Percentiles rank a stretch among this genome's conserved stretches.
phyloP scores from a whole-genome alignment of 805 yeast genomes.

The Scheffersomyces amazonensis region DNA sequence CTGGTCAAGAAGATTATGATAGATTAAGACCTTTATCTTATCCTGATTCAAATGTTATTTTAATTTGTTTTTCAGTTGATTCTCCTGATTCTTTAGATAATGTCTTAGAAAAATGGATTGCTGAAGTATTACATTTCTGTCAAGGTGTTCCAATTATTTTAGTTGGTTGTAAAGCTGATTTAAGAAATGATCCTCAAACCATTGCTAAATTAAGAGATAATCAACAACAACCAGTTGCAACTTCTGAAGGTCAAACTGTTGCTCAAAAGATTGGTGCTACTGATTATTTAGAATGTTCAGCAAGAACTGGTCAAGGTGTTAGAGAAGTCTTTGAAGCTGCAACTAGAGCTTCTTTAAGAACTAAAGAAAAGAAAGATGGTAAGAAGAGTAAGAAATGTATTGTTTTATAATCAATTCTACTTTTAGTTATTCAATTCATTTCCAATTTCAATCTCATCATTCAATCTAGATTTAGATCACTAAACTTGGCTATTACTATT shows the following conservation, averaged over 20 bases:
- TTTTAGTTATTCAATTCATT: too few relatives aligned
- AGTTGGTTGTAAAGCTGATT: constrained; percentile 88
- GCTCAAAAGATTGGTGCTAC: constrained; percentile 87
- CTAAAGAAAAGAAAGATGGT: constrained; percentile 48
- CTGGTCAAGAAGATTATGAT: constrained; percentile 97
- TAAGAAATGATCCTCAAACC: constrained; percentile 77
- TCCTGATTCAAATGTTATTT: constrained; percentile 87
- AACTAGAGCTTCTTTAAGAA: constrained; percentile 80
- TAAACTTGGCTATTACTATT: too few relatives aligned
- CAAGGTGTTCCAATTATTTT: constrained; percentile 88
- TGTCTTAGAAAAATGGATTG: constrained; percentile 93
- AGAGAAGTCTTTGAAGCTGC: constrained; percentile 90
- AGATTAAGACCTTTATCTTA: constrained; percentile 86
- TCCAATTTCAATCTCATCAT: too few relatives aligned
- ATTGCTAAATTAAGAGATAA: constrained; percentile 70
- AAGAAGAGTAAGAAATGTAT: constrained; percentile 64
- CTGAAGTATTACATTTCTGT: constrained; percentile 90
- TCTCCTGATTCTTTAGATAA: constrained; percentile 88
- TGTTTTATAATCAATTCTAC: constrained; percentile 44
- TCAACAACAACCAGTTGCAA: constrained; percentile 74
- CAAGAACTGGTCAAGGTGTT: constrained; percentile 85
- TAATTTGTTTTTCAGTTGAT: constrained; percentile 87
- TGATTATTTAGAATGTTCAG: constrained; percentile 86
- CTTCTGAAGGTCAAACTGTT: constrained; percentile 79
- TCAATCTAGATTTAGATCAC: too few relatives aligned